Evolutionary conservation across 164 flowering plant genomes (phyloP), one percentile per base, ranked within the genome.

Genomic region (Cinnamomum micranthum): DNA sequence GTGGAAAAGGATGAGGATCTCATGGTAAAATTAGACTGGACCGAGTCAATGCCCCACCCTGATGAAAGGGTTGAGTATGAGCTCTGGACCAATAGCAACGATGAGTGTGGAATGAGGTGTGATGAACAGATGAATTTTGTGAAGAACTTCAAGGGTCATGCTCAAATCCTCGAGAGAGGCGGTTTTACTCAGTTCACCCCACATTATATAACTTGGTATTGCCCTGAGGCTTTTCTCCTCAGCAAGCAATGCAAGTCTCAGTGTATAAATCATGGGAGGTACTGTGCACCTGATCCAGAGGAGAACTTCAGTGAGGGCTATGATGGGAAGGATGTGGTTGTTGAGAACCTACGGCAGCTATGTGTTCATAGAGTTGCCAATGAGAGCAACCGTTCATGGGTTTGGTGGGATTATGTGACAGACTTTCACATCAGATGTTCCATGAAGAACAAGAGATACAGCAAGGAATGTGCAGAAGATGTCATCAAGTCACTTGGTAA

Each of bases 371-470:
- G 90, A 79, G 97, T 91, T 69, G 93, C 95, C 35, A 92, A 91
- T 72, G 92, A 88, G 81, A 87, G 79, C 59, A 79, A 81, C 24
- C 81, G 89, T 27, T 80, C 98, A 0, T 94, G 98, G 98, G 89
- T 91, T 73, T 94, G 98, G 98, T 94, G 98, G 98, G 98, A 94
- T 72, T 94, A 77, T 77, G 98, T 92, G 23, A 87, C 95, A 0
- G 98, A 94, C 86, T 94, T 94, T 31, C 95, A 91, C 58, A 84
- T 94, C 67, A 85, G 98, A 80, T 94, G 98, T 73, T 87, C 97
- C 24, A 92, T 94, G 98, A 94, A 91, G 82, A 76, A 89, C 72
- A 90, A 92, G 76, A 85, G 72, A 68, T 94, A 92, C 68, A 88
- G 81, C 85, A 86, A 85, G 73, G 88, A 86, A 59, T 94, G 98